phyloP scores from a whole-genome alignment of 176 grass and related monocot species.

The Musa beccarii region DNA sequence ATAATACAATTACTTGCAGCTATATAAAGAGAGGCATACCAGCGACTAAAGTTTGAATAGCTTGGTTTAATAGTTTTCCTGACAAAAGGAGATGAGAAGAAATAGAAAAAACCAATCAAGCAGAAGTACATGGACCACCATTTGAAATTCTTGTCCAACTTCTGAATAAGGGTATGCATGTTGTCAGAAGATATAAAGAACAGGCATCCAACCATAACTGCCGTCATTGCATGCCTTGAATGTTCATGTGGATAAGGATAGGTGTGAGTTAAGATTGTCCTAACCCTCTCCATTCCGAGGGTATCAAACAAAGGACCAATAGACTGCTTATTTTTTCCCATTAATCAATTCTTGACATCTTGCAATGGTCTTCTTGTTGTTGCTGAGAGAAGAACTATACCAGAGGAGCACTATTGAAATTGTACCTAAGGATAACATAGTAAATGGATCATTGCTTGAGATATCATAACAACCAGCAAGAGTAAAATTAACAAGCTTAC shows the following conservation, averaged over 20 bases:
- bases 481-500: not conserved
- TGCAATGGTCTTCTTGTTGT: not conserved
- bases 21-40: slow-evolving; percentile 38
- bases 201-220: slow-evolving; percentile 64
- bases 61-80: slow-evolving; percentile 90
- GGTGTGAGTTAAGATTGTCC: slow-evolving; percentile 70
- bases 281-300: slow-evolving; percentile 76
- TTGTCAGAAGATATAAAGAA: slow-evolving; percentile 95
- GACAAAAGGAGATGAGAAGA: slow-evolving; percentile 96
- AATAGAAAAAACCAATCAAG: slow-evolving; percentile 96
- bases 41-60: slow-evolving; percentile 96
- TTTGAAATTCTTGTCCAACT: slow-evolving; percentile 96
- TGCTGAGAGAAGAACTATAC: not conserved
- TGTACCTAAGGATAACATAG: not conserved
- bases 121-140: slow-evolving; percentile 99
- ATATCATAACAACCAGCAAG: not conserved
- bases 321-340: slow-evolving; percentile 35
- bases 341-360: slow-evolving; percentile 12
- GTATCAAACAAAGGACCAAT: slow-evolving; percentile 67
- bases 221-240: slow-evolving; percentile 77
- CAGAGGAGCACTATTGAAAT: not conserved
- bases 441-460: not conserved
- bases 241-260: slow-evolving; percentile 89
- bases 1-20: not conserved
- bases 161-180: slow-evolving; percentile 74